Conservation (phyloP, 2,329 filamentous ascomycete species). For the Colletotrichum simmondsii region DNA sequence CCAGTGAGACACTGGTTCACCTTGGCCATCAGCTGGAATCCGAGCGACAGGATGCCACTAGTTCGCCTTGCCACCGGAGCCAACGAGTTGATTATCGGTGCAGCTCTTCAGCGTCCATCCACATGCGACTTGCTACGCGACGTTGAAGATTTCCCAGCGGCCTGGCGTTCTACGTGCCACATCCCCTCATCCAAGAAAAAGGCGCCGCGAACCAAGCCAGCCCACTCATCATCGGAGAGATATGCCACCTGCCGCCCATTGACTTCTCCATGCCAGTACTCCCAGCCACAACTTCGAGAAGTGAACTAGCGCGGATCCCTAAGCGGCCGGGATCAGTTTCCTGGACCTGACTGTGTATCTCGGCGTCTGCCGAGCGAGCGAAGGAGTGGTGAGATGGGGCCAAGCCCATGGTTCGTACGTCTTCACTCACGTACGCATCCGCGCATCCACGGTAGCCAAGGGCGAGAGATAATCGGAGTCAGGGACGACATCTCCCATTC, state of each 20-base stretch:
- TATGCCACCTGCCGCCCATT: neutral
- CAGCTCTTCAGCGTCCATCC: neutral
- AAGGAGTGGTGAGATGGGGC: neutral
- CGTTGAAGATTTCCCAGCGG: neutral
- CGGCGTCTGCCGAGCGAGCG: neutral
- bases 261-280: neutral
- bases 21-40: neutral
- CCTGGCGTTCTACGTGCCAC: neutral
- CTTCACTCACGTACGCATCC: neutral
- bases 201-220: neutral
- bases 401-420: neutral
- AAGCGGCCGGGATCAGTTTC: neutral
- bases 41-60: neutral
- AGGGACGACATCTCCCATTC: neutral
- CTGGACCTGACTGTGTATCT: neutral
- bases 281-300: conserved; percentile 27
- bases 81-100: neutral
- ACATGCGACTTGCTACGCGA: neutral
- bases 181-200: neutral
- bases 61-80: neutral
- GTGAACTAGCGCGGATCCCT: neutral
- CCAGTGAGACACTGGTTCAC: neutral
- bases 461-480: conserved; percentile 6
- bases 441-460: neutral
- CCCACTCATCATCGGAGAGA: neutral